Evolutionary conservation across 2,329 filamentous ascomycete genomes (phyloP), one percentile per base, ranked within the genome.

Genomic region (Beauveria sp.): DNA sequence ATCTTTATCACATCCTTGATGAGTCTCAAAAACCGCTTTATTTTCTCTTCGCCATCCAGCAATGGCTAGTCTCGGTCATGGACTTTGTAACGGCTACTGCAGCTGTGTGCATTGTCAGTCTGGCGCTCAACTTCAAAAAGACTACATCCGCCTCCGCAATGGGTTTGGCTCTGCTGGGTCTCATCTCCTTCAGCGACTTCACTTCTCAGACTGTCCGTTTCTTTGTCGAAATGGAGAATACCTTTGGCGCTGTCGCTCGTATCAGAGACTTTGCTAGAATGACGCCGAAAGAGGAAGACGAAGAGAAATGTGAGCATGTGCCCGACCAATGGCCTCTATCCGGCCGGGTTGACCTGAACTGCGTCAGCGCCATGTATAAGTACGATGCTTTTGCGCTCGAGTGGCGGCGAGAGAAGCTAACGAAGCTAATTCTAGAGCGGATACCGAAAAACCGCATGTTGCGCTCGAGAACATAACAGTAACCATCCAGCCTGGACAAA

Each of bases 21-120:
- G 67, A 70, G 7, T 80, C 81, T 0, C 82, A 85, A 64, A 70
- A 75, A 30, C 81, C 83, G 0, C 80, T 79, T 55, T 85, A 85
- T 64, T 73, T 83, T 1, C 71, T 85, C 7, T 79, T 75, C 57
- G 77, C 76, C 34, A 75, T 83, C 16, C 83, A 85, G 66, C 74
- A 80, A 46, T 85, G 83, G 83, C 69, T 83, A 0, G 75, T 70
- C 0, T 67, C 83, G 1, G 78, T 80, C 1, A 66, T 83, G 7
- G 77, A 80, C 62, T 67, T 81, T 10, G 69, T 80, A 2, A 76
- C 80, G 1, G 75, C 77, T 1, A 73, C 66, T 2, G 71, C 81
- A 34, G 78, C 78, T 1, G 72, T 77, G 2, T 64, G 78, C 6
- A 64, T 81, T 4, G 75, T 82, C 18, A 69, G 74, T 12, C 67